phyloP scores from a whole-genome alignment of 331 rosid species.

The Malus hybrid region DNA sequence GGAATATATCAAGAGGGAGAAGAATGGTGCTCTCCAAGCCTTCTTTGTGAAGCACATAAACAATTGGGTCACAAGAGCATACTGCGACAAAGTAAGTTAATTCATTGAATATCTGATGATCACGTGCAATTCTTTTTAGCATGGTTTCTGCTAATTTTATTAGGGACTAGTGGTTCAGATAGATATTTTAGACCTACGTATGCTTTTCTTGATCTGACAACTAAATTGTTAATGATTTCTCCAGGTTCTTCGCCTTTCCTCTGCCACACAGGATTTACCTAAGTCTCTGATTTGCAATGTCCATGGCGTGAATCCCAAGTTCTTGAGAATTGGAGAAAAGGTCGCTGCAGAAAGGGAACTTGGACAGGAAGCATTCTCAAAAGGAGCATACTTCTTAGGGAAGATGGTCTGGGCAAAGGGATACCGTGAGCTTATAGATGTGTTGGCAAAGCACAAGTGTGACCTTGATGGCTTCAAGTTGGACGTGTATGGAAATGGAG shows the following conservation, averaged over 20 bases:
- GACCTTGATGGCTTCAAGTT: conserved; percentile 83
- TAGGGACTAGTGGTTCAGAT: neutral
- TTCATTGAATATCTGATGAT: neutral
- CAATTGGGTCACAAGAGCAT: conserved; percentile 85
- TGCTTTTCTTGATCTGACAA: neutral
- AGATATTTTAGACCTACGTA: neutral
- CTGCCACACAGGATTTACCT: conserved; percentile 93
- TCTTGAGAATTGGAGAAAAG: conserved; percentile 81
- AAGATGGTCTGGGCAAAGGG: conserved; percentile 99
- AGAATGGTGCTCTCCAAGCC: conserved; percentile 91
- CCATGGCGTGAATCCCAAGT: conserved; percentile 97
- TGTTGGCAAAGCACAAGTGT: conserved; percentile 62
- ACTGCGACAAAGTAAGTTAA: conserved; percentile 70
- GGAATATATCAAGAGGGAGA: conserved; percentile 95
- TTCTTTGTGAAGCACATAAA: conserved; percentile 93
- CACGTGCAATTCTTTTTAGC: neutral
- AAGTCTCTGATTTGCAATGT: conserved; percentile 89
- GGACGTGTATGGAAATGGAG: conserved; percentile 94
- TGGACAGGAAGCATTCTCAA: conserved; percentile 72
- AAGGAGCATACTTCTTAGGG: conserved; percentile 98
- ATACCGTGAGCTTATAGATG: conserved; percentile 76
- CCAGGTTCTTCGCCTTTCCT: conserved; percentile 97
- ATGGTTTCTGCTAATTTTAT: neutral
- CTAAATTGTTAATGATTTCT: conserved; percentile 9
- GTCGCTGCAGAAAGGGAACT: conserved; percentile 66